phyloP scores from a whole-genome alignment of 345 rosid species.

The Noccaea bulbosa region DNA sequence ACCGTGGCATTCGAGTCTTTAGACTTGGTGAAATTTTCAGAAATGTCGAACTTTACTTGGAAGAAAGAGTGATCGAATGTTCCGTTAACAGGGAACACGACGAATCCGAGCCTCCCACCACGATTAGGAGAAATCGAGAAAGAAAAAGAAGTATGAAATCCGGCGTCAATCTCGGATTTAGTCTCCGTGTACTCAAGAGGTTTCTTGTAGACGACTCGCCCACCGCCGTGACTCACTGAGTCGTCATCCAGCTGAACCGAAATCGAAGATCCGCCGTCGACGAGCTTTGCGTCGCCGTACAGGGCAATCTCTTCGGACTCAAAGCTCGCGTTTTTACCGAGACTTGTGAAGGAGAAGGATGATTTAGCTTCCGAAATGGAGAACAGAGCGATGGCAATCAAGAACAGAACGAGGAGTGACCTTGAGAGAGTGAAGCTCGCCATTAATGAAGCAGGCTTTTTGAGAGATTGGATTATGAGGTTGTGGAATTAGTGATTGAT shows the following conservation, averaged over 20 bases:
- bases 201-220: constrained; percentile 64
- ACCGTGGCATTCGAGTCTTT: constrained; percentile 60
- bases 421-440: constrained; percentile 46
- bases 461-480: constrained; percentile 51
- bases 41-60: constrained; percentile 57
- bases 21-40: constrained; percentile 38
- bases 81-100: constrained; percentile 57
- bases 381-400: constrained; percentile 46
- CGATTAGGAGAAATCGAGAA: constrained; percentile 53
- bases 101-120: constrained; percentile 72
- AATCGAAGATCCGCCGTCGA: constrained; percentile 52
- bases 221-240: constrained; percentile 54
- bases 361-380: constrained; percentile 50
- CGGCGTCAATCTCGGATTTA: constrained; percentile 47
- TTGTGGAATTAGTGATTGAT: constrained; percentile 58
- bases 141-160: constrained; percentile 68
- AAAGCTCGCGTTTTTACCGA: constrained; percentile 58
- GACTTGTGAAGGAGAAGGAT: constrained; percentile 56
- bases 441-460: constrained; percentile 50
- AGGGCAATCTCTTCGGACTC: constrained; percentile 54
- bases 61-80: constrained; percentile 39
- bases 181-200: constrained; percentile 67
- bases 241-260: constrained; percentile 63
- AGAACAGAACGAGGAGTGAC: constrained; percentile 38
- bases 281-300: constrained; percentile 66